A percentile compares a stretch with the other conserved stretches of the same genome.
These are phyloP conservation scores for Adansonia digitata DNA, from an alignment of 345 rosid genomes.

Conservation along the genomic window DNA sequence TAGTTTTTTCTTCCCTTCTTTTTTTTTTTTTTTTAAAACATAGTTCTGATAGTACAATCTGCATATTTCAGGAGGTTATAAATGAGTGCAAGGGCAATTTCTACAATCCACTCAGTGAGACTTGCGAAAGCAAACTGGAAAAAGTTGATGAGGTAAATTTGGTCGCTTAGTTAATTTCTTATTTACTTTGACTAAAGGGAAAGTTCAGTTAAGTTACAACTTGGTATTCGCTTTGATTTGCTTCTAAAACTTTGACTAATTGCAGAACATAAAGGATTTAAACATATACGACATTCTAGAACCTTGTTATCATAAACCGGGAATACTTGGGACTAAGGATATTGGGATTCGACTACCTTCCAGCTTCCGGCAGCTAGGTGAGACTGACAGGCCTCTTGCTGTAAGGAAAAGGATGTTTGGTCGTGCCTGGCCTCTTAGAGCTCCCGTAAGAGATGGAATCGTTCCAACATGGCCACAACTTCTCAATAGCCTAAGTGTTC, in stretches of 20 bases:
- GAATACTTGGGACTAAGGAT: conserved; percentile 8
- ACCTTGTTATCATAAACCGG: conserved; percentile 60
- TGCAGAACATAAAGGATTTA: conserved; percentile 45
- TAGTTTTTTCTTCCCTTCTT: background rate
- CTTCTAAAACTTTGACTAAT: conserved; percentile 12
- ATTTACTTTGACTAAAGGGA: conserved; percentile 1
- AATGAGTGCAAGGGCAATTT: conserved; percentile 53
- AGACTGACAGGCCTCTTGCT: conserved; percentile 57
- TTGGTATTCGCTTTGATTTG: background rate
- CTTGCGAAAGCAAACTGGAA: conserved; percentile 29
- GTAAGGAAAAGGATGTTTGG: conserved; percentile 84
- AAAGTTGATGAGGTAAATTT: conserved; percentile 56
- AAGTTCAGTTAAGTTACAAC: background rate
- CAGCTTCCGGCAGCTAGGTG: conserved; percentile 56
- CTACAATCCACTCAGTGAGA: conserved; percentile 23
- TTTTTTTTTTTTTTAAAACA: background rate
- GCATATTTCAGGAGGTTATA: conserved; percentile 50
- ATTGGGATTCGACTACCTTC: conserved; percentile 46
- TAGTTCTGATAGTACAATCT: conserved; percentile 8
- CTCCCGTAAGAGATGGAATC: conserved; percentile 70
- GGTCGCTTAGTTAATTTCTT: conserved; percentile 9
- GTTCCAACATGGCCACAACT: conserved; percentile 90
- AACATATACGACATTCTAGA: conserved; percentile 79
- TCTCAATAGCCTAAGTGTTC: conserved; percentile 28
- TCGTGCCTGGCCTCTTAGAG: conserved; percentile 87